Percentiles rank a stretch among this genome's conserved stretches.
Conservation (phyloP, 2,329 filamentous ascomycete species). For the Lecanosticta acicola region DNA sequence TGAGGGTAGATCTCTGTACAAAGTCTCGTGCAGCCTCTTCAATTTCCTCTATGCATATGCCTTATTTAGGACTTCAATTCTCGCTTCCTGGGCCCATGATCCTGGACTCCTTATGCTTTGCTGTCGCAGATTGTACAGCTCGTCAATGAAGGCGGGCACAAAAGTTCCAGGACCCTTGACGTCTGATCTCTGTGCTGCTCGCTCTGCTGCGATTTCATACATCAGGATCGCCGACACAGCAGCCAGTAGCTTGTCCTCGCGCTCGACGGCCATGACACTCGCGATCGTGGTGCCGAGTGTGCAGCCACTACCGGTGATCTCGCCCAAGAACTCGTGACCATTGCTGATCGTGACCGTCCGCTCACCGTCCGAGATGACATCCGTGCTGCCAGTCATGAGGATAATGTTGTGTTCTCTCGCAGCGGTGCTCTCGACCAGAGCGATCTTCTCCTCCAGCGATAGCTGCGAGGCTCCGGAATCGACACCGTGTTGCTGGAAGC, state of each 20-base stretch:
- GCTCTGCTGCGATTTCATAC: conserved; percentile 73
- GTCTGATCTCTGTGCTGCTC: conserved; percentile 51
- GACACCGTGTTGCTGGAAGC: conserved; percentile 67
- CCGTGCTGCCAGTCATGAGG: conserved; percentile 73
- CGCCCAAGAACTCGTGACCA: conserved; percentile 65
- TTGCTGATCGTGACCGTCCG: conserved; percentile 66
- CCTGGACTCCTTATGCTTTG: conserved; percentile 46
- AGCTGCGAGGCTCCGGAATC: conserved; percentile 62
- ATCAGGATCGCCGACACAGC: conserved; percentile 67
- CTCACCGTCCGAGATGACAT: conserved; percentile 70
- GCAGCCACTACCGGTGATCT: conserved; percentile 72
- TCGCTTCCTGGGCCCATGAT: conserved; percentile 50
- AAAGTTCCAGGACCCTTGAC: conserved; percentile 81
- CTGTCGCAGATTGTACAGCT: conserved; percentile 48
- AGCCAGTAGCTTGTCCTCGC: conserved; percentile 63
- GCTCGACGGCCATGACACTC: conserved; percentile 62
- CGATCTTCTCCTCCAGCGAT: conserved; percentile 51
- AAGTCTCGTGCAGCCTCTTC: too few species aligned
- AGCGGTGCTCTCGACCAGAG: conserved; percentile 62
- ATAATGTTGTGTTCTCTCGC: conserved; percentile 63
- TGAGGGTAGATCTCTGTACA: too few species aligned
- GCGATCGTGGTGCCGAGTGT: conserved; percentile 77
- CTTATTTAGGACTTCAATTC: conserved; percentile 41
- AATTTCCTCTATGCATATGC: too few species aligned
- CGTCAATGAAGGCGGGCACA: conserved; percentile 78